Percentiles rank a stretch among this genome's conserved stretches.
phyloP scores from a whole-genome alignment of 106 monocot species.

The Apostasia shenzhenica region DNA sequence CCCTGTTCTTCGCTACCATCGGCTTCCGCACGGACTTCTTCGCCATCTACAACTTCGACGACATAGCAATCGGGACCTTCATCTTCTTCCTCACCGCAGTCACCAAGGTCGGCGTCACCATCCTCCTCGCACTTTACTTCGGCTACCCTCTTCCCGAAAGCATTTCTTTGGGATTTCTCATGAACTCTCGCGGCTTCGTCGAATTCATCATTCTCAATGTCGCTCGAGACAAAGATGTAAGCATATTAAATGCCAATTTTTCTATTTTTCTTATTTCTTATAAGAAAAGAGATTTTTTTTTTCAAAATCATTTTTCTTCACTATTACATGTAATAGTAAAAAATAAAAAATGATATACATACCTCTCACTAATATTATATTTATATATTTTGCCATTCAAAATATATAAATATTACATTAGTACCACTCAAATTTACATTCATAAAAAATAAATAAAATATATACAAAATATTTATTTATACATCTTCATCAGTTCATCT shows the following conservation, averaged over 20 bases:
- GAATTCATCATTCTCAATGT: conserved; percentile 29
- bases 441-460: too few relatives aligned
- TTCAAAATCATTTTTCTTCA: too few relatives aligned
- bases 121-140: conserved; percentile 18
- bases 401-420: too few relatives aligned
- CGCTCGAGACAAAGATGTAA: conserved; percentile 25
- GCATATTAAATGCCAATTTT: background rate
- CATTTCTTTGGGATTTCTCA: conserved; percentile 30
- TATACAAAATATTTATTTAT: too few relatives aligned
- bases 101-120: conserved; percentile 22
- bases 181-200: conserved; percentile 28
- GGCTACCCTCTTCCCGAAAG: conserved; percentile 23
- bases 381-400: too few relatives aligned
- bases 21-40: conserved; percentile 23
- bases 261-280: too few relatives aligned
- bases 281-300: too few relatives aligned
- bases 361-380: too few relatives aligned
- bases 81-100: conserved; percentile 13
- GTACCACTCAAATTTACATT: too few relatives aligned
- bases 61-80: background rate
- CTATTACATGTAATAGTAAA: too few relatives aligned
- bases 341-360: background rate
- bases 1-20: conserved; percentile 27
- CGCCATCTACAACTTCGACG: background rate
- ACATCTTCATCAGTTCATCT: too few relatives aligned